A percentile compares a stretch with the other conserved stretches of the same genome.
These are phyloP conservation scores for Ormosia semicastrata DNA, from an alignment of 306 rosid genomes.

Conservation along the genomic window DNA sequence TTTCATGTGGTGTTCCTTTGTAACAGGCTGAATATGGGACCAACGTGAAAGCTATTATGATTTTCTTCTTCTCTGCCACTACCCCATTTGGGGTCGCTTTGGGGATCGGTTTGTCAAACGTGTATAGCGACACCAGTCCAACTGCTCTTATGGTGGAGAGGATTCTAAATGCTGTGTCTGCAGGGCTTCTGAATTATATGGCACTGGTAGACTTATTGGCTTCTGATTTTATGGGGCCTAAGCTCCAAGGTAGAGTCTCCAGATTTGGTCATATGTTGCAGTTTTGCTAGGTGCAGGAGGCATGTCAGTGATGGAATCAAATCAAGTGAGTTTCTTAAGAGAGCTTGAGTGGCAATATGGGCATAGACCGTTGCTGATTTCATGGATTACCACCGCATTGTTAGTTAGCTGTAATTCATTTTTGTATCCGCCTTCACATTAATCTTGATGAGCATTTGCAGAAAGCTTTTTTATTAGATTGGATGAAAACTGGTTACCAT, in stretches of 20 bases:
- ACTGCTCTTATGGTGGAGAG: slow-evolving; percentile 64
- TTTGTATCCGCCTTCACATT: not conserved
- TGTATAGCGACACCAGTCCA: slow-evolving; percentile 53
- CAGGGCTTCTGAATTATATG: slow-evolving; percentile 67
- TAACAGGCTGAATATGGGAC: slow-evolving; percentile 57
- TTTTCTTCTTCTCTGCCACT: slow-evolving; percentile 62
- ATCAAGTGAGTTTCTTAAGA: too few species aligned
- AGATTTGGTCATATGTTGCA: slow-evolving; percentile 38
- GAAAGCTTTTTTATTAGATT: not conserved
- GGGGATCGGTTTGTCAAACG: slow-evolving; percentile 55
- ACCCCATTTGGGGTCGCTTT: slow-evolving; percentile 67
- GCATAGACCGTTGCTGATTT: slow-evolving; percentile 32
- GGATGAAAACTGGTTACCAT: not conserved
- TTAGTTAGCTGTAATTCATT: not conserved
- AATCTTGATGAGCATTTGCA: not conserved
- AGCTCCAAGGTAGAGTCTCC: slow-evolving; percentile 50
- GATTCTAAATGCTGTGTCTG: slow-evolving; percentile 57
- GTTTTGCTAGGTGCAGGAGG: slow-evolving; percentile 66
- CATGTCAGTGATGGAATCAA: slow-evolving; percentile 69
- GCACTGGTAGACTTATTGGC: slow-evolving; percentile 66
- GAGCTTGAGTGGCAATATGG: slow-evolving; percentile 83
- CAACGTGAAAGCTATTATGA: slow-evolving; percentile 43
- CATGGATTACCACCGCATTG: not conserved
- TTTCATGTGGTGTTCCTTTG: not conserved
- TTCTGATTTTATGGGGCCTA: slow-evolving; percentile 59